A percentile compares a stretch with the other conserved stretches of the same genome.
Conservation (phyloP, 495 filamentous ascomycete species). For the Penicillium nucicola region DNA sequence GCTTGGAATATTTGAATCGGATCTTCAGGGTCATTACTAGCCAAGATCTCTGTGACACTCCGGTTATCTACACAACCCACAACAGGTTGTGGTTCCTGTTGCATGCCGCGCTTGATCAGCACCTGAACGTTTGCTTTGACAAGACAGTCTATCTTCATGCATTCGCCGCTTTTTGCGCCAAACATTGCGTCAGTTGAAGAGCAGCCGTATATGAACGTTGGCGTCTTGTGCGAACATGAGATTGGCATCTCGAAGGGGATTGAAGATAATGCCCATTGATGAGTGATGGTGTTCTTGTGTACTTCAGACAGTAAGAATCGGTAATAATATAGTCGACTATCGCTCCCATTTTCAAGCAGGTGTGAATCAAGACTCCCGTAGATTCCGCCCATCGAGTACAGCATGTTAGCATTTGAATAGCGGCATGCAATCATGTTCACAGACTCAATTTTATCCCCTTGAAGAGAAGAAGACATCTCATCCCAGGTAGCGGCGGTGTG, state of each 20-base stretch:
- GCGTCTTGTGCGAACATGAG: conserved; percentile 51
- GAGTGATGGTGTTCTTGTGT: conserved; percentile 41
- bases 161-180: conserved; percentile 48
- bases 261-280: conserved; percentile 59
- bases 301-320: too few species aligned
- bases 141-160: conserved; percentile 59
- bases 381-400: too few species aligned
- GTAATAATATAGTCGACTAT: too few species aligned
- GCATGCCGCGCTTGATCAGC: conserved; percentile 44
- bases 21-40: conserved; percentile 40
- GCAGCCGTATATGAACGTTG: conserved; percentile 57
- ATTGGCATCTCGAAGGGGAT: conserved; percentile 65
- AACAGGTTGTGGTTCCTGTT: conserved; percentile 39
- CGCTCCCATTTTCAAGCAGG: too few species aligned
- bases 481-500: too few species aligned
- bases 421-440: too few species aligned
- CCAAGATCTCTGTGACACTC: conserved; percentile 41
- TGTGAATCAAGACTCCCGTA: too few species aligned
- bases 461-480: too few species aligned
- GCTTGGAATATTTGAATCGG: conserved; percentile 55
- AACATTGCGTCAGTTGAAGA: conserved; percentile 46
- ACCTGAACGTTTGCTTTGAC: conserved; percentile 52
- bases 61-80: conserved; percentile 55
- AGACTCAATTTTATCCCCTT: too few species aligned
- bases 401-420: too few species aligned